Evolutionary conservation across 768 basidiomycete genomes (phyloP).

Genomic region (Dioszegia aurantiaca): DNA sequence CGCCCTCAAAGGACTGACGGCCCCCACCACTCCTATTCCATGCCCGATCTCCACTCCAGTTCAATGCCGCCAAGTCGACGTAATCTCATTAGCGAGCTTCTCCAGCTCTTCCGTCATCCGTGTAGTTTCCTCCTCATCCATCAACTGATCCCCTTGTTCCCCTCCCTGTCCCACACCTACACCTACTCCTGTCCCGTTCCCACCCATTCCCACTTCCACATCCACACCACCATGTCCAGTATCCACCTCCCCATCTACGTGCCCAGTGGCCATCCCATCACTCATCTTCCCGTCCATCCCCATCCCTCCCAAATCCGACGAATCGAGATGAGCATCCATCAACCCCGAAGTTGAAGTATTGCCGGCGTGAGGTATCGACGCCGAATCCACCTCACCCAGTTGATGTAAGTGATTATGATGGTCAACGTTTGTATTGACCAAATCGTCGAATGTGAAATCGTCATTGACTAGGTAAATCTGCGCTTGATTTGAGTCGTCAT

Average conservation of each 20-base stretch:
- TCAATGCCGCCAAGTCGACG: constrained; percentile 5
- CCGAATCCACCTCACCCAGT: constrained; percentile 1
- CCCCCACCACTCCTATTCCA: background rate
- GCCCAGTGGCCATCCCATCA: too few relatives aligned
- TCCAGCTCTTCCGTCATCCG: constrained; percentile 11
- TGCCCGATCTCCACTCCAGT: background rate
- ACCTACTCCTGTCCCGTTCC: background rate
- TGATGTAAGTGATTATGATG: constrained; percentile 7
- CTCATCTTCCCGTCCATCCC: background rate
- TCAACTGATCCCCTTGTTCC: background rate
- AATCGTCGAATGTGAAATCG: background rate
- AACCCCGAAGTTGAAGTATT: too few relatives aligned
- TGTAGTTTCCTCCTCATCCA: constrained; percentile 4
- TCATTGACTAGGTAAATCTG: background rate
- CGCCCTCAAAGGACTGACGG: background rate
- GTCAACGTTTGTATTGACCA: background rate
- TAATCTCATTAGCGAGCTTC: constrained; percentile 11
- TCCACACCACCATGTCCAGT: background rate
- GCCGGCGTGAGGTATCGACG: too few relatives aligned
- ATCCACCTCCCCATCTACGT: background rate
- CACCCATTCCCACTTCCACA: background rate
- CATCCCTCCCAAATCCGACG: background rate
- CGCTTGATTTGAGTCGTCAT: too few relatives aligned
- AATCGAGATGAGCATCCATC: background rate
- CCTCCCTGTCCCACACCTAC: background rate